phyloP scores from a whole-genome alignment of 495 filamentous ascomycete genomes.

The Xylaria palmicola region DNA sequence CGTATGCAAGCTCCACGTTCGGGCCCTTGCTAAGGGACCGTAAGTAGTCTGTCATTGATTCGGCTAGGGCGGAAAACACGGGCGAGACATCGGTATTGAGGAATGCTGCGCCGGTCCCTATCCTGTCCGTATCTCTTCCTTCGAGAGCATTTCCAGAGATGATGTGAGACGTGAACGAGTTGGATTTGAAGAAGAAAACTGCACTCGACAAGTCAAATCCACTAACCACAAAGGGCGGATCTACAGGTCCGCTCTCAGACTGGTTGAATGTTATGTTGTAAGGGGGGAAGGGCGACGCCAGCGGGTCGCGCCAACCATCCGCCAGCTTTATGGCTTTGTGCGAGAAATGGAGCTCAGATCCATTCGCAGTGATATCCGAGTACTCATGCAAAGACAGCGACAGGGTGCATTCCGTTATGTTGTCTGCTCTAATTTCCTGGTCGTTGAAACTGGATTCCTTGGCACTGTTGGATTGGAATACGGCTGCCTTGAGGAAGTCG shows the following conservation, averaged over 20 bases:
- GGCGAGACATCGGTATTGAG: not conserved
- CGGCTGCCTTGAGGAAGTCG: not conserved
- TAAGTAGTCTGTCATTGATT: not conserved
- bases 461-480: not conserved
- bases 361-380: not conserved
- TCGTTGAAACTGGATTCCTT: not conserved
- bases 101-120: not conserved
- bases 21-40: not conserved
- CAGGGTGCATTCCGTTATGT: conserved; percentile 1
- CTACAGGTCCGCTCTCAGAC: not conserved
- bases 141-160: not conserved
- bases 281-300: too few species aligned
- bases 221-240: not conserved
- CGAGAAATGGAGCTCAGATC: not conserved
- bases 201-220: not conserved
- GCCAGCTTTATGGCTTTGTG: not conserved
- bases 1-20: not conserved
- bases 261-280: not conserved
- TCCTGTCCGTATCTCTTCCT: not conserved
- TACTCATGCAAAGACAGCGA: not conserved
- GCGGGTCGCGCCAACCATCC: not conserved
- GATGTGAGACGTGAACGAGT: not conserved
- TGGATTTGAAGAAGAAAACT: not conserved
- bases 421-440: not conserved
- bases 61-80: not conserved